Conservation (phyloP, 2,329 filamentous ascomycete species). For the Rhynchosporium secalis region DNA sequence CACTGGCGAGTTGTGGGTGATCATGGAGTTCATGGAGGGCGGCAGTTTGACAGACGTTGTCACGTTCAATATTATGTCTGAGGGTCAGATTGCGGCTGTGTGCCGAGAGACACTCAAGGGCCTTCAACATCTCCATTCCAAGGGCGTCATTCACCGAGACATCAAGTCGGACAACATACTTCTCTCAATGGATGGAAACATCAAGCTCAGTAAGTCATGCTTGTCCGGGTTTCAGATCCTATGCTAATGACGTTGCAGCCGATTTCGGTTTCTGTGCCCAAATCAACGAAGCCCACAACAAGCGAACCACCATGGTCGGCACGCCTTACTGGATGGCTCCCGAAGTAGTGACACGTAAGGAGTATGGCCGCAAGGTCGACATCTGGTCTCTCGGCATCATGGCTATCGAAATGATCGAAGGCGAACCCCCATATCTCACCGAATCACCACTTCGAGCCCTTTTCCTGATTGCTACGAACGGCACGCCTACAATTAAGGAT, state of each 20-base stretch:
- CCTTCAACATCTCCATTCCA: constrained; percentile 92
- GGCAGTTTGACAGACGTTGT: constrained; percentile 97
- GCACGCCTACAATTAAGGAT: constrained; percentile 92
- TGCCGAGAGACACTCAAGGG: constrained; percentile 91
- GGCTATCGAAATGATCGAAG: constrained; percentile 99
- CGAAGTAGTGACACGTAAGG: constrained; percentile 94
- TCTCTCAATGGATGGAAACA: constrained; percentile 88
- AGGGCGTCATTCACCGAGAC: constrained; percentile 96
- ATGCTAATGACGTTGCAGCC: constrained; percentile 54
- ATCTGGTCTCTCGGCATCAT: constrained; percentile 99
- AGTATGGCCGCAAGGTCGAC: constrained; percentile 97
- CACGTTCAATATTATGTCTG: constrained; percentile 98
- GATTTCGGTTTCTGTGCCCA: constrained; percentile 99
- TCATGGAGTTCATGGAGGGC: constrained; percentile 99
- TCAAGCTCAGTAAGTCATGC: constrained; percentile 81
- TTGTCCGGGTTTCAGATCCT: neutral
- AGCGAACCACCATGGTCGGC: constrained; percentile 98
- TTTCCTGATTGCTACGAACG: constrained; percentile 95
- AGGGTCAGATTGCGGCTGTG: constrained; percentile 94
- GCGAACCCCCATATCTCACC: constrained; percentile 93
- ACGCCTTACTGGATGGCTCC: constrained; percentile 99
- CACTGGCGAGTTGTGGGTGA: constrained; percentile 90
- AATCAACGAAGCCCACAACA: constrained; percentile 95
- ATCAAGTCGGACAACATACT: constrained; percentile 99
- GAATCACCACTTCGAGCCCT: constrained; percentile 90